Conservation (phyloP, 225 moss, liverwort and hornwort genomes). For the Polytrichum formosum region DNA sequence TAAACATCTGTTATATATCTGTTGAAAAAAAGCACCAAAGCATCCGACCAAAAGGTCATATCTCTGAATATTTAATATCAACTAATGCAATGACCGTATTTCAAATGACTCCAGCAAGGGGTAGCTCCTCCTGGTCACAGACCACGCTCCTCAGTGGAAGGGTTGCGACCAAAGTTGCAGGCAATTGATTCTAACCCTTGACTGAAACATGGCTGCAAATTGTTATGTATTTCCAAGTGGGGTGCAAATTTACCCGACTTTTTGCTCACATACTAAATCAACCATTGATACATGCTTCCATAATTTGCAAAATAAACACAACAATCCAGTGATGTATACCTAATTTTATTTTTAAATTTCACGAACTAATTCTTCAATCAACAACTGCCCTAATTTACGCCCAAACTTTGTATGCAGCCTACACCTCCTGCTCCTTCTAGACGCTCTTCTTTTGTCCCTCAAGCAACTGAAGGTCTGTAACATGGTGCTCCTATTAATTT, state of each 20-base stretch:
- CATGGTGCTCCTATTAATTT: background rate
- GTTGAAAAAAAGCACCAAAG: no score
- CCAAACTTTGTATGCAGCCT: conserved; percentile 2
- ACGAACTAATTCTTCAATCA: no score
- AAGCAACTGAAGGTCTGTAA: conserved; percentile 2
- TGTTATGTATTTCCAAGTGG: conserved; percentile 17
- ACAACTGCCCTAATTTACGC: no score
- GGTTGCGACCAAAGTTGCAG: conserved; percentile 58
- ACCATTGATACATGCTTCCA: no score
- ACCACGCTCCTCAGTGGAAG: conserved; percentile 52
- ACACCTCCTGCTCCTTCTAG: conserved; percentile 10
- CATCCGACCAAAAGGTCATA: no score
- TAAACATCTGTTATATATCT: background rate
- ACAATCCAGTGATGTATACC: no score
- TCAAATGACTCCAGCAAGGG: conserved; percentile 44
- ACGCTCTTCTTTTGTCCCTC: conserved; percentile 10
- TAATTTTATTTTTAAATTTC: no score
- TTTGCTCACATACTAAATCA: no score
- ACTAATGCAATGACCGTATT: background rate
- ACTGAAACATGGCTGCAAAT: conserved; percentile 59
- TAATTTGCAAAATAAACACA: no score
- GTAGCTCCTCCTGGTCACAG: conserved; percentile 69
- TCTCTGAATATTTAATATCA: no score
- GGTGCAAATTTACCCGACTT: no score
- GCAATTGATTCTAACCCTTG: conserved; percentile 3